Conservation (phyloP, 2,329 filamentous ascomycete genomes). For the Aschersonia sp. region DNA sequence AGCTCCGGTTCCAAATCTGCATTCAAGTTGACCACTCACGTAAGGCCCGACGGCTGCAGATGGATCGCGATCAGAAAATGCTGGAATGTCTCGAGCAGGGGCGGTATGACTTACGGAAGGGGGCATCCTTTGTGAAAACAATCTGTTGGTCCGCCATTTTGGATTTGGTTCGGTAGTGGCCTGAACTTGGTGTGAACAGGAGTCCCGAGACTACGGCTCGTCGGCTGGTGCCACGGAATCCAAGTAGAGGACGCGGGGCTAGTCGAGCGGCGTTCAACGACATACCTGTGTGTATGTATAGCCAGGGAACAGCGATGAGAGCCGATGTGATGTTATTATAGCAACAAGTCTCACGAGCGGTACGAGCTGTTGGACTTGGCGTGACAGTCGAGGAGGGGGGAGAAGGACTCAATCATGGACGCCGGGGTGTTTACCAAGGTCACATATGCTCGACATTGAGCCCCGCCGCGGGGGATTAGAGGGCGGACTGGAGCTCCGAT, state of each 20-base stretch:
- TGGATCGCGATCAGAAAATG: background rate
- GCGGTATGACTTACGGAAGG: conserved; percentile 31
- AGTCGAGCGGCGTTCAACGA: conserved; percentile 8
- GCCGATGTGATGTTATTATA: background rate
- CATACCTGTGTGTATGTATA: conserved; percentile 10
- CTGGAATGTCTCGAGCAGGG: background rate
- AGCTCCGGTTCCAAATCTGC: background rate
- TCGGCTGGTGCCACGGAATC: conserved; percentile 2
- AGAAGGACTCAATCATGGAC: too few species aligned
- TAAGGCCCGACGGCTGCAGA: conserved; percentile 46
- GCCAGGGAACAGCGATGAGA: background rate
- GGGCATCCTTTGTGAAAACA: conserved; percentile 44
- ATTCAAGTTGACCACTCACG: conserved; percentile 25
- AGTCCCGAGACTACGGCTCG: conserved; percentile 3
- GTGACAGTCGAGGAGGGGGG: too few species aligned
- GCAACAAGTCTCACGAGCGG: too few species aligned
- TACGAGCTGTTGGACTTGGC: too few species aligned
- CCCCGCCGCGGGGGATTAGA: too few species aligned
- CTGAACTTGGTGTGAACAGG: conserved; percentile 16
- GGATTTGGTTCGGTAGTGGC: conserved; percentile 16
- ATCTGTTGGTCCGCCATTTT: conserved; percentile 33
- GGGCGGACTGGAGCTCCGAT: too few species aligned
- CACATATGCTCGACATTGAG: too few species aligned
- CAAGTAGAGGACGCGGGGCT: conserved; percentile 4
- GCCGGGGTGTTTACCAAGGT: too few species aligned